Evolutionary conservation across 495 filamentous ascomycete species (phyloP), one percentile per base, ranked within the genome.

Genomic region (Penicillium paradoxum): DNA sequence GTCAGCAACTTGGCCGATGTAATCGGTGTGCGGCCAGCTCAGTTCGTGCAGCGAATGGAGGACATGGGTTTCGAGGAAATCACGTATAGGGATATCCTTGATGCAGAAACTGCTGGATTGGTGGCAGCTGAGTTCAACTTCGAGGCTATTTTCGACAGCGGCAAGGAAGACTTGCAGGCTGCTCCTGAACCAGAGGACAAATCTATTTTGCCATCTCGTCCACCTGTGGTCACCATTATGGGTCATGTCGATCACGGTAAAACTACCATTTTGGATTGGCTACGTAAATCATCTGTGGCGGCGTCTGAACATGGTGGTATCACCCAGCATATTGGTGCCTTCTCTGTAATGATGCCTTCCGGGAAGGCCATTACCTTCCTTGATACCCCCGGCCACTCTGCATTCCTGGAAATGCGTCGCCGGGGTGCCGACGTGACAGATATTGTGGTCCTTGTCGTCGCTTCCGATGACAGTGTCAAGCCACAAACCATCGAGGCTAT

Each of bases 161-260:
- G 77, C 33, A 75, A 79, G 3, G 76, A 84, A 45, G 91, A 98
- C 63, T 72, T 99, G 11, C 77, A 79, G 56, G 80, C 90, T n/a
- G 86, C 88, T 1, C 75, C 80, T 5, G 63, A 68, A 13, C 76
- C 83, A 6, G 83, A 88, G 58, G 90, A 97, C 59, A 80, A 78
- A 24, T 85, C 86, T 2, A 53, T 67, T 6, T 67, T 95, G 37
- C 91, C 90, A 1, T 59, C 74, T 6, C 81, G 95, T 36, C 92
- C 95, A 7, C 95, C 95, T 5, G 88, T 99, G 13, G 93, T 99
- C 36, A 99, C 95, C 13, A 97, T 99, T 65, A 99, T 99, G 95
- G 95, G 95, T 6, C 95, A 99, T 58, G 95, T 99, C 59, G 95
- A 99, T 65, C 95, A 99, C 67, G 95, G 95, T 25, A 99, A 99